A percentile compares a stretch with the other conserved stretches of the same genome.
These are phyloP conservation scores for Gossypium thurberi DNA, from an alignment of 345 rosid species.

Conservation along the genomic window DNA sequence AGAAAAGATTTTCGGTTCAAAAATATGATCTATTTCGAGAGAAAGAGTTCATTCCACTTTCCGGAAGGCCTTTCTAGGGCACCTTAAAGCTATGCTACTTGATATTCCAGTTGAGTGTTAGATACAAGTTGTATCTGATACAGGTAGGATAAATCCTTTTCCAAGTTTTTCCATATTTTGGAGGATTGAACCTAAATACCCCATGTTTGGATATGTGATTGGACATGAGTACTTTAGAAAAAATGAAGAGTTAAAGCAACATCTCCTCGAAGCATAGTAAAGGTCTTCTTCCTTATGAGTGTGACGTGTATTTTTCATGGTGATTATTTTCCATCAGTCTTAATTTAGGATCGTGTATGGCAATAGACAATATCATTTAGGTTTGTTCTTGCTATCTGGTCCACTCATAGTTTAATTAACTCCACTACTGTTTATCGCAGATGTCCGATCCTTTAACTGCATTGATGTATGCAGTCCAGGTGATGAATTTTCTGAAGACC, in stretches of 20 bases:
- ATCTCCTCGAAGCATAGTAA: background rate
- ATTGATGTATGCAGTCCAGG: slow-evolving; percentile 90
- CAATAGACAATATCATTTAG: background rate
- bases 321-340: background rate
- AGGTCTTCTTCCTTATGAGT: background rate
- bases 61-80: background rate
- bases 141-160: too few relatives aligned
- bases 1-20: too few relatives aligned
- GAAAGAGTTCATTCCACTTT: too few relatives aligned
- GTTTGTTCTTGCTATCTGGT: background rate
- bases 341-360: background rate
- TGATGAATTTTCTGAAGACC: slow-evolving; percentile 89
- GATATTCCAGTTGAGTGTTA: background rate
- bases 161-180: too few relatives aligned
- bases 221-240: too few relatives aligned
- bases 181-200: too few relatives aligned
- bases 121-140: too few relatives aligned
- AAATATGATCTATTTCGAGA: too few relatives aligned
- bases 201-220: too few relatives aligned
- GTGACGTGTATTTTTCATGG: background rate
- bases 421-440: slow-evolving; percentile 35
- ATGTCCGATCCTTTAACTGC: slow-evolving; percentile 98
- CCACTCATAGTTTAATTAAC: slow-evolving; percentile 5
- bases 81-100: background rate
- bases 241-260: too few relatives aligned